A percentile compares a stretch with the other conserved stretches of the same genome.
Evolutionary conservation across 495 filamentous ascomycete species (phyloP).

Genomic region (Xylaria telfairii): DNA sequence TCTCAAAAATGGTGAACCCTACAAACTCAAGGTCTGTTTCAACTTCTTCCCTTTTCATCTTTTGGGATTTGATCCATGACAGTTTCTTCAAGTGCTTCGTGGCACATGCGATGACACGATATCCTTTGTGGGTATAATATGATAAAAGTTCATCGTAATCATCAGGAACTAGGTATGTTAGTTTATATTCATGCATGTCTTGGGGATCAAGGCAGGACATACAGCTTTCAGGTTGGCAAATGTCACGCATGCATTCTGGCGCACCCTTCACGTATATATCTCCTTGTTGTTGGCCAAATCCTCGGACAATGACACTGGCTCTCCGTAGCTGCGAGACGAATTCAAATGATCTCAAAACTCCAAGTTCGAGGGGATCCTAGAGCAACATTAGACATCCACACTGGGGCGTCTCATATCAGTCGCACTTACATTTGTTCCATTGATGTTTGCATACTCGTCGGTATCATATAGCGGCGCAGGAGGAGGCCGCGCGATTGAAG

Average conservation of each 20-base stretch:
- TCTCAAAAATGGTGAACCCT: constrained; percentile 98
- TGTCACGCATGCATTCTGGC: constrained; percentile 93
- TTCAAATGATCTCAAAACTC: constrained; percentile 86
- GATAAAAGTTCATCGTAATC: constrained; percentile 89
- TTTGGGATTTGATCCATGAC: constrained; percentile 92
- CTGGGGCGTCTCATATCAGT: not conserved
- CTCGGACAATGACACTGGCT: constrained; percentile 89
- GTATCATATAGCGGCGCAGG: constrained; percentile 61
- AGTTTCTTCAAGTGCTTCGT: constrained; percentile 84
- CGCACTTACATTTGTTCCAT: constrained; percentile 46
- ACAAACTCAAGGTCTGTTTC: constrained; percentile 84
- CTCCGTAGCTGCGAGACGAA: constrained; percentile 96
- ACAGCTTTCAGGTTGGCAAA: constrained; percentile 83
- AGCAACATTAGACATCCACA: constrained; percentile 20
- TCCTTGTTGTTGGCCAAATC: constrained; percentile 78
- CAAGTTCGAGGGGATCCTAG: constrained; percentile 71
- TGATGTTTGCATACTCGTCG: constrained; percentile 44
- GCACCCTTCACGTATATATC: constrained; percentile 96
- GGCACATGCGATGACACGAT: constrained; percentile 96
- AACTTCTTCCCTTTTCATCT: constrained; percentile 84
- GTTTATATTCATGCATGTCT: not conserved
- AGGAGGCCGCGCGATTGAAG: constrained; percentile 86
- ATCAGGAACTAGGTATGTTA: constrained; percentile 66
- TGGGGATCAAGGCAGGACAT: constrained; percentile 42
- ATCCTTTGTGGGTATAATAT: constrained; percentile 94